Percentiles rank a stretch among this genome's conserved stretches.
Conservation (phyloP, 1,284 basidiomycete genomes). For the Pisolithus thermaeus region DNA sequence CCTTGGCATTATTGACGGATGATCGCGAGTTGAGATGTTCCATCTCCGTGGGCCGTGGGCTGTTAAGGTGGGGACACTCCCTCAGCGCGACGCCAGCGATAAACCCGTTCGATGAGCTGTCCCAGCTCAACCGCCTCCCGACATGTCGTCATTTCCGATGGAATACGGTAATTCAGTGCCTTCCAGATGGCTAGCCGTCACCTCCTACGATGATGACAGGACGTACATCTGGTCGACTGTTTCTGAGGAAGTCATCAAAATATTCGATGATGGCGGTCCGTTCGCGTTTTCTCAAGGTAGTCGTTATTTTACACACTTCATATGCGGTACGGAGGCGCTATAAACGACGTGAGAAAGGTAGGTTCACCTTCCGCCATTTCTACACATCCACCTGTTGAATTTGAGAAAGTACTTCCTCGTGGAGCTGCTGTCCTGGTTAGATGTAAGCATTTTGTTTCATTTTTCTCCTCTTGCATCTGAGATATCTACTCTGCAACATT, state of each 20-base stretch:
- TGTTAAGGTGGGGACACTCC: too few relatives aligned
- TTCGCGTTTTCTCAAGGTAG: conserved; percentile 1
- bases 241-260: background rate
- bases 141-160: too few relatives aligned
- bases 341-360: conserved; percentile 1
- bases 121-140: too few relatives aligned
- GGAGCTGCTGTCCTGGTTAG: background rate
- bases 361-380: background rate
- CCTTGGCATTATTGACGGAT: too few relatives aligned
- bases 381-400: background rate
- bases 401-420: background rate
- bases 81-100: too few relatives aligned
- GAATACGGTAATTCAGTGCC: background rate
- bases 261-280: background rate
- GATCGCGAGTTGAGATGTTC: too few relatives aligned
- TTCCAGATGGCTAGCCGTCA: conserved; percentile 1
- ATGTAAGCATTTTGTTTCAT: background rate
- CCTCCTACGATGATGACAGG: background rate
- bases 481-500: background rate
- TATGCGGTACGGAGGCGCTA: background rate
- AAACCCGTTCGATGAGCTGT: too few relatives aligned
- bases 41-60: too few relatives aligned
- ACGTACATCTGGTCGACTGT: conserved; percentile 1
- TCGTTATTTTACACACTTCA: background rate
- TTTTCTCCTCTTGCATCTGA: background rate